These are phyloP conservation scores for Sphaerulina populicola DNA, from an alignment of 2,329 filamentous ascomycete species.

Conservation along the genomic window DNA sequence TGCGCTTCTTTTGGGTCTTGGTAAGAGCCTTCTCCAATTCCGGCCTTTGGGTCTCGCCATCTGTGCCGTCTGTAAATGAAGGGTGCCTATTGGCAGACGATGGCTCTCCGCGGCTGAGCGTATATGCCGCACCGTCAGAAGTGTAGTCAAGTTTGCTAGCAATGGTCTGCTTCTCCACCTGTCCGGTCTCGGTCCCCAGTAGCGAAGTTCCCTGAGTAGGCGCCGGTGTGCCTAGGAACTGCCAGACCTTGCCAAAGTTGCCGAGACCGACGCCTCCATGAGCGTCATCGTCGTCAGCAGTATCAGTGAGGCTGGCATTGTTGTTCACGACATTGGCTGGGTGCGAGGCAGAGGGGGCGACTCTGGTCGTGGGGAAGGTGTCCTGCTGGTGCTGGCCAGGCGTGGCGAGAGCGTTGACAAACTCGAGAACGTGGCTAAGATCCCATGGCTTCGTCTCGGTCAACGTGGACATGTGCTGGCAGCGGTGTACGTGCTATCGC, in stretches of 20 bases:
- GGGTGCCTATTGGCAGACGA: background rate
- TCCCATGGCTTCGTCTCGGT: slow-evolving; percentile 38
- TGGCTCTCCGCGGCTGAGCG: slow-evolving; percentile 4
- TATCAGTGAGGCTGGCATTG: background rate
- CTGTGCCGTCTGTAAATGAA: slow-evolving; percentile 18
- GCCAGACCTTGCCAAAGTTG: slow-evolving; percentile 42
- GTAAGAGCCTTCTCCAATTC: slow-evolving; percentile 24
- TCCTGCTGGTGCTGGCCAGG: slow-evolving; percentile 5
- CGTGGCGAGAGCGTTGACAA: slow-evolving; percentile 32
- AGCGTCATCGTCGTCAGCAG: slow-evolving; percentile 1
- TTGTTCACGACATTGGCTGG: background rate
- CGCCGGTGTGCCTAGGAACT: slow-evolving; percentile 35
- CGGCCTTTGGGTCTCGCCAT: slow-evolving; percentile 17
- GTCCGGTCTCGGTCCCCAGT: background rate
- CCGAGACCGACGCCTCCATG: slow-evolving; percentile 30
- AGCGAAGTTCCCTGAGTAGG: background rate
- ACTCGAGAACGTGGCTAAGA: slow-evolving; percentile 39
- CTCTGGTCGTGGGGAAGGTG: slow-evolving; percentile 1
- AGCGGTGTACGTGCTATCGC: slow-evolving; percentile 11
- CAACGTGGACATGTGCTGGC: slow-evolving; percentile 27
- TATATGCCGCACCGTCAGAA: slow-evolving; percentile 38
- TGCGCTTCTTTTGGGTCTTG: slow-evolving; percentile 34
- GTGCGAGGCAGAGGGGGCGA: slow-evolving; percentile 1
- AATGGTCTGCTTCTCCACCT: background rate
- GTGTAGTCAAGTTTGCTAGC: slow-evolving; percentile 33